Percentiles rank a stretch among this genome's conserved stretches.
Evolutionary conservation across 768 basidiomycete genomes (phyloP).

Genomic region (Podaxis sp.): DNA sequence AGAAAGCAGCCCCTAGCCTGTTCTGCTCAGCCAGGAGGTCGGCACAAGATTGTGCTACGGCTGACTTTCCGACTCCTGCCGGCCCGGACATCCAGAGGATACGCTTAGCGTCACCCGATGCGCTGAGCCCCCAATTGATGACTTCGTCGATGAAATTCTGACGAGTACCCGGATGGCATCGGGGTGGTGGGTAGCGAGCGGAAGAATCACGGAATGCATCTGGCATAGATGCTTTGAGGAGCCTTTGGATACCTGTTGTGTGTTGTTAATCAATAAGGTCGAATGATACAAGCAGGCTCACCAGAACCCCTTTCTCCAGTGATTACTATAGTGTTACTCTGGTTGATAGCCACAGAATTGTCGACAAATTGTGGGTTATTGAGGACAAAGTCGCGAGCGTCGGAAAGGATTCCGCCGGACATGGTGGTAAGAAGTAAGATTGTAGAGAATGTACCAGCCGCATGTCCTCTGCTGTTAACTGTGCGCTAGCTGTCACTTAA

Average conservation of each 20-base stretch:
- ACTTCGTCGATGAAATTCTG: not conserved
- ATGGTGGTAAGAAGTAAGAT: not conserved
- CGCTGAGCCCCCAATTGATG: not conserved
- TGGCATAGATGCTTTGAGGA: not conserved
- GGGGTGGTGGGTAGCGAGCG: not conserved
- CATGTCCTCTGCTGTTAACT: not conserved
- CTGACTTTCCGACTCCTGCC: slow-evolving; percentile 1
- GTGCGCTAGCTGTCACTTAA: not conserved
- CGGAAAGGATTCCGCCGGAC: not conserved
- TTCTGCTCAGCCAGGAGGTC: not conserved
- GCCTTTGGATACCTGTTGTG: not conserved
- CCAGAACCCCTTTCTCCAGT: not conserved
- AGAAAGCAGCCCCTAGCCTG: slow-evolving; percentile 1
- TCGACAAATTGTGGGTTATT: not conserved
- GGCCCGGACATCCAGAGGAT: slow-evolving; percentile 4
- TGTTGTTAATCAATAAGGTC: not conserved
- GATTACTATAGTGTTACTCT: not conserved
- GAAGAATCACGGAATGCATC: not conserved
- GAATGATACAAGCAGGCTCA: not conserved
- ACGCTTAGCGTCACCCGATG: not conserved
- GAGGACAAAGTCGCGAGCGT: not conserved
- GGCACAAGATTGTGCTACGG: not conserved
- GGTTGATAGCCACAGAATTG: not conserved
- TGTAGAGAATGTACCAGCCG: not conserved
- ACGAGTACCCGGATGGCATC: not conserved